Evolutionary conservation across 2,329 filamentous ascomycete genomes (phyloP), one percentile per base, ranked within the genome.

Genomic region (Fusarium sp.): DNA sequence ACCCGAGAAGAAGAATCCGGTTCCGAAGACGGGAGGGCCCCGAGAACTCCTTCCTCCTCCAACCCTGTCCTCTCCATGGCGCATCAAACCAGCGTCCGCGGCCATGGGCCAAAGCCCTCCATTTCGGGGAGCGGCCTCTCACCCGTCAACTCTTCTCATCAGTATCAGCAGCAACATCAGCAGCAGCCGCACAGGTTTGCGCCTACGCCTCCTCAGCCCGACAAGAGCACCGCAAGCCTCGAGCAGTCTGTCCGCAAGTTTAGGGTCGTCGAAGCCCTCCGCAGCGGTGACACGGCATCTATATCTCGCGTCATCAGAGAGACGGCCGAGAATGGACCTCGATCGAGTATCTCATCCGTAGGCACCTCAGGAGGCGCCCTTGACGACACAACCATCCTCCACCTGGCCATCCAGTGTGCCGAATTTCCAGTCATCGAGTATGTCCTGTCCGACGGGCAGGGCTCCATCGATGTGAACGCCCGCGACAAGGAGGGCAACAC

Each of bases 171-270:
- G 47, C 47, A 32, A 20, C 47, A 10, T 35, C 80, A 82, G 65
- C 70, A 67, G 47, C 73, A 66, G 62, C 68, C 57, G 57, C 65
- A 70, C 50, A 72, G 71, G 37, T 62, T 66, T 10, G 79, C 79
- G 77, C 66, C 81, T 77, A 70, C 81, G 69, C 80, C 77, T 63
- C 70, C 79, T 72, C 77, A 78, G 45, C 43, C 43, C 22, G 86
- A 87, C 60, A 89, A 86, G 79, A 84, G 69, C 61, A 66, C 82
- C 30, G 83, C 80, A 38, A 91, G 90, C 27, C 93, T 99, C 68
- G 95, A 99, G 81, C 95, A 98, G 83, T 98, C 96, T 0, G 95
- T 99, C 63, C 91, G 93, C 80, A 95, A 97, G 75, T 99, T 99
- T 83, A 92, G 95, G 75, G 91, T 98, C 56, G 98, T 98, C 80